Evolutionary conservation across 768 basidiomycete genomes (phyloP), one percentile per base, ranked within the genome.

Genomic region (Trametes cingulata): DNA sequence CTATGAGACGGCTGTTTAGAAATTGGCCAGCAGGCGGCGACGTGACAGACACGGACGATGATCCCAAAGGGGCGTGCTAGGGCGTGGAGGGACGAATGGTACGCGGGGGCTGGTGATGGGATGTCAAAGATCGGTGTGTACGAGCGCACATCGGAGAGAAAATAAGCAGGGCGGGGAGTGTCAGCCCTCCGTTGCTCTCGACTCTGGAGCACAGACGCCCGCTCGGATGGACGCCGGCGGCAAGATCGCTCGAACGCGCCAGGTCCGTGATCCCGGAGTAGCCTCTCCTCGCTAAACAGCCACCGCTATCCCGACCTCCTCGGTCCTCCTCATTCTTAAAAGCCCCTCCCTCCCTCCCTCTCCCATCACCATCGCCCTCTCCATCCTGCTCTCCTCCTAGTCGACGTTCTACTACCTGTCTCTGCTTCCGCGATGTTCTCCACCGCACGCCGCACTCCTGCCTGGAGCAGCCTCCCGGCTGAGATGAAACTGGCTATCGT

Each of bases 401-500:
- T 41, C 48, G 10, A 15, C 57, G 17, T 39, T 52, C 33, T 15
- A 39, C 27, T n/a, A n/a, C n/a, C n/a, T 37, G 17, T 52, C 53
- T 27, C 39, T 15, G 46, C 40, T 14, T 33, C 35, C 63, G 29
- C 60, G 48, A 66, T 64, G 61, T 45, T 55, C 46, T 42, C 61
- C 20, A 14, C 24, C 62, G 25, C 64, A 20, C 43, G 55, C 51
- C 46, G 42, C 37, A 24, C 60, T 52, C 42, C 50, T 17, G 50
- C 61, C 22, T 90, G 88, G 88, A 67, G 77, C 61, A 50, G 71
- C 22, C 85, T 91, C 63, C 89, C 89, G 45, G 75, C 76, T 0
- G 89, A 91, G 64, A 83, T 91, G 71, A 84, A 83, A 73, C 77
- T 86, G 65, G 74, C 80, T 25, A 66, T 91, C 70, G 72, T 86